Base-by-base conservation (phyloP, 345 rosid species). In the Kernera saxatilis region DNA sequence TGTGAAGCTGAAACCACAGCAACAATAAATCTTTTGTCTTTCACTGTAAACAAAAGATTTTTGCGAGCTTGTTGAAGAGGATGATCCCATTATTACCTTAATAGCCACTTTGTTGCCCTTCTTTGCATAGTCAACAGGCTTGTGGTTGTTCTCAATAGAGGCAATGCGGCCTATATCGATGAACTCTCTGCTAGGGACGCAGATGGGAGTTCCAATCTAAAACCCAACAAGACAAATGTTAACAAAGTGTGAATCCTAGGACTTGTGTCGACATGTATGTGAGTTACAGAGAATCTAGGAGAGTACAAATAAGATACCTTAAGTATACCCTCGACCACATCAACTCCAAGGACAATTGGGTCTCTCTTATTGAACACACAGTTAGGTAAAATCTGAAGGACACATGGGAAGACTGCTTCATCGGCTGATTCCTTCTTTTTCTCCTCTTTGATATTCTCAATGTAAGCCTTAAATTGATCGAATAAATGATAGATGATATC, bases 351-450 rank as follows among this genome's bases (percentile, higher is more conserved):
- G 63, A 91, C 85, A 32, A 94, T 91, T 14, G 97, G 97, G 72
- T 91, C 93, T 82, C 82, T 89, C 82, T 86, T 91, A 78, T 86
- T 88, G 83, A 91, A 94, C 55, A 87, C 79, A 60, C 92, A 87
- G 78, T 83, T 81, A 12, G 95, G 96, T 64, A 93, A 37, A 54
- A 90, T 93, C 82, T 81, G 39, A 63, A 93, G 88, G 55, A 89
- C 86, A 56, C 96, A 93, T 19, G 97, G 98, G 84, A 93, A 93
- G 54, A 93, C 94, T 21, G 92, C 98, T 74, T 93, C 97, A 10
- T 87, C 92, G 0, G 94, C 98, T 49, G 94, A 87, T 84, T 89
- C 97, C 80, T 67, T 88, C 90, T 85, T 91, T 81, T 87, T 91
- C 81, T 87, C 98, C 78, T 93, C 98, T 81, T 86, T 93, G 67